Evolutionary conservation across 768 basidiomycete species (phyloP), one percentile per base, ranked within the genome.

Genomic region (Saitozyma sp.): DNA sequence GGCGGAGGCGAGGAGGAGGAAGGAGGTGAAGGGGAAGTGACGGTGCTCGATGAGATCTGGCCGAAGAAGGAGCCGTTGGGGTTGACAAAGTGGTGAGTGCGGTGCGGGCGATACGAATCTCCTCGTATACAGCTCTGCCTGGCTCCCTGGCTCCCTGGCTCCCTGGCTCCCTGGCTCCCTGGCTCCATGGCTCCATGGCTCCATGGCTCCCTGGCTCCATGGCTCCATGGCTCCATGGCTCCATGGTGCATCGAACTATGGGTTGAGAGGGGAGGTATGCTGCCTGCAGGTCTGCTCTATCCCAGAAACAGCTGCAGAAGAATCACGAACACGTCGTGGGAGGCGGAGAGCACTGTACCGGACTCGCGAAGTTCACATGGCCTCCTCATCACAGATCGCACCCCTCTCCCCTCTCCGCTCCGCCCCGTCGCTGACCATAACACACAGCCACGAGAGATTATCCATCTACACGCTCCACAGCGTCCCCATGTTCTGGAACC

Each of bases 31-130:
- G 60, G 50, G 0, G 65, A 63, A 20, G 59, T 58, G 16, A 69
- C 69, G 53, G 62, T 64, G 9, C 59, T 68, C 45, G 96, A 99
- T 76, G 85, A 85, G 70, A 85, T 99, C 56, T 99, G 96, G 96
- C 92, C 94, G 3, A 99, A 98, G 89, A 99, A 98, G 84, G 95
- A 97, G 83, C 84, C 88, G 2, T 83, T 97, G 52, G 88, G 89
- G 6, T 88, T 90, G 72, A 91, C 93, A 64, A 98, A 98, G 83
- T 98, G 96, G 95, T 93, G 20, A 55, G 82, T 77, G 14, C 17
- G 20, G 17, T 56, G 29, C 2, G 29, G 29, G 5, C 29, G 29
- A 29, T 29, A 29, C 29, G 29, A 29, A 29, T 29, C 5, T 2
- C 29, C 29, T 29, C 29, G 2, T 2, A 29, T 5, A 29, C 29